Evolutionary conservation across 2,329 filamentous ascomycete genomes (phyloP), one percentile per base, ranked within the genome.

Genomic region (Fusarium equiseti): DNA sequence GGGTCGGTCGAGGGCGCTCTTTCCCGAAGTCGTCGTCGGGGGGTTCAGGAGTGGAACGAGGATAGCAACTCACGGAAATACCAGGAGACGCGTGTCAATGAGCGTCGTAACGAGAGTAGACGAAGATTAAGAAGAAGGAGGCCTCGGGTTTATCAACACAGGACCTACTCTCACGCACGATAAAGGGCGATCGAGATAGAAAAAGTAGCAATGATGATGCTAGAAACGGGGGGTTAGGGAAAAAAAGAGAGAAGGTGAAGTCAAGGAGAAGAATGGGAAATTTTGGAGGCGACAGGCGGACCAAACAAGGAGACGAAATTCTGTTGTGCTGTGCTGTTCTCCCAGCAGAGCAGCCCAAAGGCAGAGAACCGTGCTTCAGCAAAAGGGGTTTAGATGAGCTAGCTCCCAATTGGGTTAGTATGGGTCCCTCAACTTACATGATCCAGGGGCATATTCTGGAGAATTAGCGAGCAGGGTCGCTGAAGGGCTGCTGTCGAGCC

Each of bases 151-250:
- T 63, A 57, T 70, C 60, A 59, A 71, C 55, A 56, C 62, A 54
- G 61, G 58, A 70, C 73, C 73, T 62, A 55, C 72, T 76, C 75
- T 74, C 73, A 73, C 70, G 73, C 75, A 73, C 72, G 63, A 74
- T 64, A 64, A 60, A 59, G 61, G 63, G 71, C 72, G 72, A 75
- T 74, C 70, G 66, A 71, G 71, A 74, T 77, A 78, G 61, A 79
- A 80, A 77, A 57, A 57, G 54, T 79, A 79, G 78, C 78, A 79
- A 80, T 80, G 79, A 80, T 77, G 78, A 73, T 68, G 74, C 68
- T 71, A 68, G 74, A 68, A 74, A 74, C 66, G 63, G 67, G 66
- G 71, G 68, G 60, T 27, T 65, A 72, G 60, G 63, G 52, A 45
- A 70, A 66, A 63, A 69, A 73, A 71, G 66, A 69, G 67, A 72